Base-by-base conservation (phyloP, 148 eudicot species). In the Rhododendron vialii region DNA sequence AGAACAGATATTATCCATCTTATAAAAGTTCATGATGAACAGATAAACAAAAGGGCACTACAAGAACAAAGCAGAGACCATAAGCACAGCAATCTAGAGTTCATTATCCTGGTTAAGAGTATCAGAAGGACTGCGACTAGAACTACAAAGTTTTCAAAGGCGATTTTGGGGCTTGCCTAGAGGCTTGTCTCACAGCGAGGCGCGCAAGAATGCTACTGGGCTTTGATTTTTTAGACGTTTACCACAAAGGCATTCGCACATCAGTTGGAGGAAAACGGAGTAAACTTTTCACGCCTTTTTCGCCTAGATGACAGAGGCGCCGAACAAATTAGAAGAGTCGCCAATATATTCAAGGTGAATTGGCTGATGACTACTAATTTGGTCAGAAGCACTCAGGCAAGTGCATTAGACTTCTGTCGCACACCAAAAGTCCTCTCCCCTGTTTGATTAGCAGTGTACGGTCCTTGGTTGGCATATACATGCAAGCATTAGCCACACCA, bases 1-100 rank as follows among this genome's bases (percentile, higher is more conserved):
- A 45, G 50, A n/a, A 24, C 9, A 59, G 15, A 24, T 14, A 36
- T 7, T 38, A 38, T 41, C 51, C 20, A 41, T 13, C 41, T 22
- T 59, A 20, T 59, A 20, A 20, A 59, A 45, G 77, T 69, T n/a
- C 63, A 83, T 28, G 43, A 83, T 82, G 63, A 26, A 36, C 94
- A 92, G 78, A 65, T 24, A 51, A 22, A 79, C 26, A 4, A 74
- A 20, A 3, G 50, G 74, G 12, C 7, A 14, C 47, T 82, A 36
- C 30, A 10, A 80, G 65, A 43, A 71, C 28, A 18, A 83, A 36
- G 30, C 61, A 67, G n/a, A 82, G 22, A 57, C 12, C 8, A 24
- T 17, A 73, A 17, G 3, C 76, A 69, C 82, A 45, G 84, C 33
- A 48, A 51, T 17, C 57, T 50, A 35, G 2, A 50, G 50, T 33